Evolutionary conservation across 75 land plant genomes (phyloP), one percentile per base, ranked within the genome.

Genomic region (Picea sitchensis): DNA sequence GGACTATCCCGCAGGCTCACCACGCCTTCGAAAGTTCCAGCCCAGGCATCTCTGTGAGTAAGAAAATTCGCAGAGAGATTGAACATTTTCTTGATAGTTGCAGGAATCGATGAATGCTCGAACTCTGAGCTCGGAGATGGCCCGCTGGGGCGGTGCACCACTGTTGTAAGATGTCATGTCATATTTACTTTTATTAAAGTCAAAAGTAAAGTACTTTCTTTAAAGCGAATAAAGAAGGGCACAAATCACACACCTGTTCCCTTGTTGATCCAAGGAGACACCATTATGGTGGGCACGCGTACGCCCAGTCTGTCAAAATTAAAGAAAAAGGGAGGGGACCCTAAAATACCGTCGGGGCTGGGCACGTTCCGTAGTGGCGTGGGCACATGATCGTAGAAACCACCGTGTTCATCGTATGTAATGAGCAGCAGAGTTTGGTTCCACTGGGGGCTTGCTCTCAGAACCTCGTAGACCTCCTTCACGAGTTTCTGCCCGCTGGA

Each of bases 361-460:
- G 98, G 98, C 3, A 96, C 92, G 0, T 89, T 89, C 0, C 64
- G 41, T 0, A 80, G 76, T 0, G 98, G 98, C 12, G 98, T 92
- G 3, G 98, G 86, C 63, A 96, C 98, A 61, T 96, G 98, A 77
- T 96, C 98, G 75, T 83, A 96, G 81, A 87, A 96, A 5, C 98
- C 98, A 12, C 98, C 98, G 61, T 96, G 98, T 77, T 96, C 98
- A 56, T 96, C 98, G 63, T 96, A 96, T 9, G 96, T 90, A 67
- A 96, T 79, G 13, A 96, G 32, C 11, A 96, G 69, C 82, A 96
- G 71, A 3, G 89, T 89, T 67, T 89, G 77, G 77, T 96, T 91
- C 98, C 98, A 96, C 87, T 96, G 98, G 2, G 98, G 98, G 63
- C 97, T 91, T 2, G 94, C 69, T n/a, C 98, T 80, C 61, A 96